Evolutionary conservation across 345 rosid species (phyloP), one percentile per base, ranked within the genome.

Genomic region (Aegle marmelos): DNA sequence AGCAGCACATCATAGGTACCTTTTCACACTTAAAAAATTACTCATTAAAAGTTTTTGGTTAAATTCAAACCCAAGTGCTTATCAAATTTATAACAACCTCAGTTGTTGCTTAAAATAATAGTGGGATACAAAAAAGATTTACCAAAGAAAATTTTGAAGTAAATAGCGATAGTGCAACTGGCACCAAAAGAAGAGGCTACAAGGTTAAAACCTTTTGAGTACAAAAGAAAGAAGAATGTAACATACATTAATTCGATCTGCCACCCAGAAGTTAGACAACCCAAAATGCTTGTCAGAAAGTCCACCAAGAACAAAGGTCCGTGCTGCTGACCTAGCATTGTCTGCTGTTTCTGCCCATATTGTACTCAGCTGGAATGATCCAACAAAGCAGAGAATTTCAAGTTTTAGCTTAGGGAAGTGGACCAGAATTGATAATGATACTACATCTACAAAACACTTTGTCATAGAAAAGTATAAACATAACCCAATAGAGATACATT

Each of bases 301-400:
- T 59, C 98, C 98, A 82, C 98, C 95, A 33, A 93, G 91, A 79
- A 94, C 93, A 83, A 87, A 89, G 24, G 86, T 87, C 76, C 98
- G 84, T 62, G 98, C 98, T 57, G 94, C 98, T 78, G 94, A 90
- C 80, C 98, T 85, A 66, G 98, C 98, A 76, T 89, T 93, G 77
- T 94, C 97, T 10, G 98, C 92, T 64, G 98, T 90, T 82, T 94
- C 97, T 16, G 98, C 98, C 98, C 98, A 94, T 85, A 93, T 94
- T 19, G 98, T 94, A 83, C 97, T 94, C 82, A 94, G 82, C 98
- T 94, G 94, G 41, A 86, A 82, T 28, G 76, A 78, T 76, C 13
- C 73, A 36, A 83, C 30, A 39, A 48, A 61, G 56, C 41, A 78
- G 66, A 60, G 36, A 83, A 63, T 30, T 57, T 24, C 65, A 31